Evolutionary conservation across 306 rosid genomes (phyloP).

Genomic region (Spatholobus suberectus): DNA sequence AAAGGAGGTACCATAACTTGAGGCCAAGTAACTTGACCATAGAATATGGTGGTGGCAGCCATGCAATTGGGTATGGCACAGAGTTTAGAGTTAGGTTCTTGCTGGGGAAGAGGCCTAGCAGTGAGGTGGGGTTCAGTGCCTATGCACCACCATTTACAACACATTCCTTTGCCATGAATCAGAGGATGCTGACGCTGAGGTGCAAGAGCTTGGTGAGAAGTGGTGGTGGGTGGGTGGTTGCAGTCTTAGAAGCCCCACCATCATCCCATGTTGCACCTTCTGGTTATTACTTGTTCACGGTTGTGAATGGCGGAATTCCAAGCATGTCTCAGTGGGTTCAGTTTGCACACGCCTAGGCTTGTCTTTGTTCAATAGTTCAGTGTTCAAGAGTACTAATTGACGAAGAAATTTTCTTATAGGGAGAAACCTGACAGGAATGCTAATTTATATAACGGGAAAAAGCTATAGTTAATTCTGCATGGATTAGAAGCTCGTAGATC

Average conservation of each 20-base stretch:
- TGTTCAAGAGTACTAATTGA: not conserved
- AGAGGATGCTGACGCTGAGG: slow-evolving; percentile 73
- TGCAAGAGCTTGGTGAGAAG: slow-evolving; percentile 40
- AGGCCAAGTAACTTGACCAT: slow-evolving; percentile 67
- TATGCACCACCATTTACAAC: slow-evolving; percentile 83
- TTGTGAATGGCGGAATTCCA: slow-evolving; percentile 72
- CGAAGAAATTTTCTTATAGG: not conserved
- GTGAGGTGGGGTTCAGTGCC: slow-evolving; percentile 50
- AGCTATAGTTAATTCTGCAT: not conserved
- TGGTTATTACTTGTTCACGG: slow-evolving; percentile 72
- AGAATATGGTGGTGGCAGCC: not conserved
- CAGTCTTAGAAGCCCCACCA: slow-evolving; percentile 72
- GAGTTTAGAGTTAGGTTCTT: slow-evolving; percentile 62
- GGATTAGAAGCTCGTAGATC: not conserved
- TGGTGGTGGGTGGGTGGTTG: slow-evolving; percentile 46
- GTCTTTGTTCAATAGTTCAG: not conserved
- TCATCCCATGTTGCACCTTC: slow-evolving; percentile 70
- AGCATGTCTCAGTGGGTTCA: slow-evolving; percentile 72
- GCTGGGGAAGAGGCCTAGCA: slow-evolving; percentile 38
- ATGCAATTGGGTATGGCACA: slow-evolving; percentile 53
- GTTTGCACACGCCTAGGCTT: slow-evolving; percentile 42
- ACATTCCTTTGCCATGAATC: slow-evolving; percentile 78
- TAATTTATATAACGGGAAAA: not conserved
- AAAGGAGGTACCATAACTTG: slow-evolving; percentile 42
- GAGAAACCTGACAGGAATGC: not conserved